Evolutionary conservation across 345 rosid genomes (phyloP).

Genomic region (Ceriops decandra): DNA sequence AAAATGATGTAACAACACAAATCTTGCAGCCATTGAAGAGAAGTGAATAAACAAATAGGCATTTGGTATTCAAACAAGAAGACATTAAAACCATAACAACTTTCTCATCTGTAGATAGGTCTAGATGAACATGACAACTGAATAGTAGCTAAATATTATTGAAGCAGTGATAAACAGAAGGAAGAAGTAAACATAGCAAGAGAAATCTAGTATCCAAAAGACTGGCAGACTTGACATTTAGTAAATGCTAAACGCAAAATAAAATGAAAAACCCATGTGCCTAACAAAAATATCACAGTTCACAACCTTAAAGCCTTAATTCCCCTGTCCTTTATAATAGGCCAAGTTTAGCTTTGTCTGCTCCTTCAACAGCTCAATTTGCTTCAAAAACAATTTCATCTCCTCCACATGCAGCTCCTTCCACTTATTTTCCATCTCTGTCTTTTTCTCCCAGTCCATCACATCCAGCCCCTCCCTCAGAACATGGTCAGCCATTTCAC

Average conservation of each 20-base stretch:
- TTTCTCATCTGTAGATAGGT: too few species aligned
- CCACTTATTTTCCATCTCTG: constrained; percentile 30
- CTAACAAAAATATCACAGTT: not conserved
- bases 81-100: too few species aligned
- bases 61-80: too few species aligned
- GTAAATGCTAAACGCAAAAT: not conserved
- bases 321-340: not conserved
- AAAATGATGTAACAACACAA: too few species aligned
- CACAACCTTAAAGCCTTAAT: not conserved
- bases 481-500: constrained; percentile 18
- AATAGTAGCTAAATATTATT: not conserved
- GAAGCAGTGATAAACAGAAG: not conserved
- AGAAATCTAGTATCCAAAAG: not conserved
- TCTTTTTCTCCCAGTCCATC: constrained; percentile 11
- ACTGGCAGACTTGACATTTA: not conserved
- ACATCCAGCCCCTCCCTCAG: constrained; percentile 10
- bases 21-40: too few species aligned
- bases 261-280: not conserved
- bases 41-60: too few species aligned
- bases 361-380: constrained; percentile 19
- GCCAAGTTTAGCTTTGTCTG: constrained; percentile 23
- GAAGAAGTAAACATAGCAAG: not conserved
- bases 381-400: constrained; percentile 22
- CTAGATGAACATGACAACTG: too few species aligned
- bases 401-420: constrained; percentile 23